Evolutionary conservation across 2,329 filamentous ascomycete species (phyloP), one percentile per base, ranked within the genome.

Genomic region (Exophiala oligosperma): DNA sequence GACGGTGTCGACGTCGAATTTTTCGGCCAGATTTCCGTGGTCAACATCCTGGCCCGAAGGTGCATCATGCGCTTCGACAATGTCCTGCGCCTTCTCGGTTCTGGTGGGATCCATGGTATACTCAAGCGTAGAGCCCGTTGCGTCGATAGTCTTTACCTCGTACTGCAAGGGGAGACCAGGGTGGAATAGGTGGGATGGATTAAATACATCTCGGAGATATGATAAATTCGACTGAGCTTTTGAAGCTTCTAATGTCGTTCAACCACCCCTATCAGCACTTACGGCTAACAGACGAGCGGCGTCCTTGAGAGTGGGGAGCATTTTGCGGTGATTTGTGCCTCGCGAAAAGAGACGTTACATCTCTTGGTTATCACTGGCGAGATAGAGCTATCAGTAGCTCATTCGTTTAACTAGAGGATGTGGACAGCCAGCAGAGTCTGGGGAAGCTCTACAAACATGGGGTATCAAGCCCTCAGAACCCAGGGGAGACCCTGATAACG

Each of bases 1-100:
- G 46, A 62, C 9, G 7, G 57, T 62, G 50, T 62, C 60, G 32
- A 60, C 47, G 4, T 43, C 8, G 50, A 55, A 26, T 55, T 60
- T 53, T 54, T 52, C n/a, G 57, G 53, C 17, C 5, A 43, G n/a
- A 17, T 14, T 43, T 43, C 40, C 43, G 54, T 57, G 9, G 54
- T 14, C 11, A 29, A 40, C 48, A 14, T n/a, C 54, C 17, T 44
- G 40, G 11, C 24, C 24, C 32, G 44, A 38, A 32, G 48, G 29
- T 23, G 40, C 48, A 5, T 37, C 17, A 14, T 49, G 38, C 29
- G 49, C 40, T 43, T 56, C 38, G 29, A 56, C 47, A 48, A 49
- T 26, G 29, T 56, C 54, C 40, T 21, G 40, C 40, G 14, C 12
- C n/a, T 43, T 43, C 40, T 43, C 40, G 40, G 40, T 11, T 17